These are phyloP conservation scores for Aspergillus olivimuriae DNA, from an alignment of 495 filamentous ascomycete genomes.

Conservation along the genomic window DNA sequence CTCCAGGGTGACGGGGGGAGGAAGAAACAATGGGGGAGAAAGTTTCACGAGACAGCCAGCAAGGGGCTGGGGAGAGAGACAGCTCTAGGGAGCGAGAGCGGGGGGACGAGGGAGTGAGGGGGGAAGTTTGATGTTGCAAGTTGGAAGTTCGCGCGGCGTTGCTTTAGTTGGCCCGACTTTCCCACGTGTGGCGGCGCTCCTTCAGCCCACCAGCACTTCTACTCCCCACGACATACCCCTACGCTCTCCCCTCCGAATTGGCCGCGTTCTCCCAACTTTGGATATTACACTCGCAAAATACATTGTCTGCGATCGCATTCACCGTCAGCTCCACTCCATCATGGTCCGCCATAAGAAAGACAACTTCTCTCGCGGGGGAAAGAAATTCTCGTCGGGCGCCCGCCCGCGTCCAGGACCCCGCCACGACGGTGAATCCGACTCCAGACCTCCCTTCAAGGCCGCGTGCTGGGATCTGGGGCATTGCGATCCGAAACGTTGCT, in stretches of 20 bases:
- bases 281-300: no score
- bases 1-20: no score
- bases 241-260: neutral
- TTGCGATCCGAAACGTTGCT: constrained; percentile 95
- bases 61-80: no score
- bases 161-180: constrained; percentile 11
- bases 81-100: no score
- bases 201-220: neutral
- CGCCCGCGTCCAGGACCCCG: constrained; percentile 42
- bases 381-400: constrained; percentile 50
- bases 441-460: constrained; percentile 69
- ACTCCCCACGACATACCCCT: neutral
- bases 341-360: constrained; percentile 96
- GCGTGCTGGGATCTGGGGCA: constrained; percentile 97
- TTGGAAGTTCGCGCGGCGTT: constrained; percentile 9
- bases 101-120: constrained; percentile 1
- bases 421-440: constrained; percentile 30
- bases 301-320: neutral
- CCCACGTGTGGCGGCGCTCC: constrained; percentile 14
- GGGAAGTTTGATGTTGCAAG: constrained; percentile 1
- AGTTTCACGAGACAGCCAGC: no score
- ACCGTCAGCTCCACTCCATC: neutral
- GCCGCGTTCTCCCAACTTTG: no score
- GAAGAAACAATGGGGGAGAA: no score
- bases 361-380: constrained; percentile 64